Base-by-base conservation (phyloP, 139 green algal species). In the Picochlorum sp. region DNA sequence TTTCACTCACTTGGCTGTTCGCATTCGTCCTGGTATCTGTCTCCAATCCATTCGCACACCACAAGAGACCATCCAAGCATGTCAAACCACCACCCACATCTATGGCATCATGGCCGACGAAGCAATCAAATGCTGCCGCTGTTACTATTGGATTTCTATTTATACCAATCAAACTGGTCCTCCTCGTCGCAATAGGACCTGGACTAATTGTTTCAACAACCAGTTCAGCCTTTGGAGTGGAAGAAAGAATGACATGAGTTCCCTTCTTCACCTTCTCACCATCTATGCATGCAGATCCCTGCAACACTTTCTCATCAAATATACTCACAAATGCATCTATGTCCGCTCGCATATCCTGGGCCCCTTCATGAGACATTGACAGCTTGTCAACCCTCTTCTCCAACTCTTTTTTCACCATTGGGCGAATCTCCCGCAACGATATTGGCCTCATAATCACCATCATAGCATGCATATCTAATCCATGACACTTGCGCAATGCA, bases 381-480 rank as follows among this genome's bases (percentile, higher is more conserved):
- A 50, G 23, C 26, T 16, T 16, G n/a, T 24, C 58, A 49, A 51
- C 20, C 3, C 20, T 63, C 34, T 24, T 34, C 6, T 11, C 34
- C 18, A 58, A 69, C 38, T 64, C 16, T 30, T n/a, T 16, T 18
- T 54, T 62, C 13, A 32, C 8, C 26, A 32, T 32, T 37, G 9
- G 59, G 49, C 62, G 65, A 41, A 23, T 47, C 18, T 37, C 18
- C 0, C 56, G 46, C 49, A 78, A 30, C 28, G 58, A 38, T 49
- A 78, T 52, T 4, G 38, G 49, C 20, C 49, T 47, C 2, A 9
- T 49, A 7, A 66, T 58, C 5, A 74, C 15, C 26, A 66, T 44
- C 54, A 73, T 78, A 11, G 73, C 54, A 26, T 66, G 73, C 49
- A 78, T 56, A 44, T 78, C 71, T 59, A 78, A 58, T 51, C 67